A percentile compares a stretch with the other conserved stretches of the same genome.
Conservation (phyloP, 202 grass and related monocot genomes). For the Digitaria exilis region DNA sequence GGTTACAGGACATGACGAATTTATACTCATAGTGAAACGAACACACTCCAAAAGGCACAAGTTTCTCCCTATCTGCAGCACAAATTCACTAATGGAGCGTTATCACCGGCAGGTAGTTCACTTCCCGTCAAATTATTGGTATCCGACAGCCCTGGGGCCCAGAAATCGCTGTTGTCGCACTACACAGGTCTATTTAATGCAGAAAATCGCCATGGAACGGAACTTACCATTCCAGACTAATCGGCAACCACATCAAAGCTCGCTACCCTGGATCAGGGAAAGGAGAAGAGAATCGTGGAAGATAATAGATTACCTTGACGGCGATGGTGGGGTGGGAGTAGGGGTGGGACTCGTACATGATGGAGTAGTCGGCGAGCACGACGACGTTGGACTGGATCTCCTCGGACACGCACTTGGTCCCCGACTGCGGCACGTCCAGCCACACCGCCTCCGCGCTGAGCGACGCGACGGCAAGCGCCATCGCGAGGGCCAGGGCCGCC, state of each 20-base stretch:
- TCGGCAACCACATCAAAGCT: not conserved
- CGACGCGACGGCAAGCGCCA: constrained; percentile 25
- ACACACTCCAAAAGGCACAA: not conserved
- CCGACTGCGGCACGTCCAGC: constrained; percentile 69
- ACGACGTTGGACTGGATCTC: constrained; percentile 94
- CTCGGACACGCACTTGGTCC: constrained; percentile 94
- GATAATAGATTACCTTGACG: constrained; percentile 60
- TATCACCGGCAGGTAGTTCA: not conserved
- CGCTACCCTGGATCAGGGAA: not conserved
- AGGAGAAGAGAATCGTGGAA: not conserved
- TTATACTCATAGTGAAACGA: not conserved
- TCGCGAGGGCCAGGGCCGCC: constrained; percentile 14
- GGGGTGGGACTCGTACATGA: constrained; percentile 75
- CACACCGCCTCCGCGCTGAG: constrained; percentile 57
- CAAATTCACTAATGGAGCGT: not conserved
- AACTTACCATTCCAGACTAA: constrained; percentile 8
- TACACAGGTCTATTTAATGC: not conserved
- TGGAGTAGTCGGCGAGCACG: constrained; percentile 74
- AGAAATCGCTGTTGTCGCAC: too few species aligned
- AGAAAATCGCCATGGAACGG: not conserved
- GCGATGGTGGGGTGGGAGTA: constrained; percentile 60
- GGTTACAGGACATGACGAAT: too few species aligned
- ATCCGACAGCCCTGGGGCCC: not conserved
- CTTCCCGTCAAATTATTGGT: not conserved
- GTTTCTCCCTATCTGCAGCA: constrained; percentile 7